Percentiles rank a stretch among this genome's conserved stretches.
phyloP scores from a whole-genome alignment of 768 basidiomycete genomes.

The Chalciporus pseudorubinellus region DNA sequence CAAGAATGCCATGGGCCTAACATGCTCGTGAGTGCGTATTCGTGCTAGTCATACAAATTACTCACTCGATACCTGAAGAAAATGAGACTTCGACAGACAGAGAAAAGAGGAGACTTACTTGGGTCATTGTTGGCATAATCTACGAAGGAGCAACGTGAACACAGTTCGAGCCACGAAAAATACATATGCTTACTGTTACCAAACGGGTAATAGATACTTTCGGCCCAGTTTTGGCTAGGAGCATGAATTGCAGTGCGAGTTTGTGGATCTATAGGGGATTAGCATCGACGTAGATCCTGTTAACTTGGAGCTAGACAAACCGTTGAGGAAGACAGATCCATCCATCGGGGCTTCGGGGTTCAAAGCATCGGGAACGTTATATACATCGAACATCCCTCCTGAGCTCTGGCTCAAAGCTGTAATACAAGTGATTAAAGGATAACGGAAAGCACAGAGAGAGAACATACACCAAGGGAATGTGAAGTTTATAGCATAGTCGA shows the following conservation, averaged over 20 bases:
- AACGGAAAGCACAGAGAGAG: background rate
- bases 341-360: conserved; percentile 50
- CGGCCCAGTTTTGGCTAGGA: conserved; percentile 52
- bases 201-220: conserved; percentile 36
- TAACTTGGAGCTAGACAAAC: conserved; percentile 34
- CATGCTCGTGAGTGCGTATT: conserved; percentile 8
- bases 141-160: conserved; percentile 7
- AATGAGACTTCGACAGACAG: background rate
- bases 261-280: conserved; percentile 40
- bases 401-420: conserved; percentile 21
- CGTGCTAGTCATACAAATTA: background rate
- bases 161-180: background rate
- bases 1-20: conserved; percentile 64
- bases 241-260: conserved; percentile 66
- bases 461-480: conserved; percentile 59
- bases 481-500: conserved; percentile 72
- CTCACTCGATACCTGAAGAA: conserved; percentile 35
- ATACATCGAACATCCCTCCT: conserved; percentile 43
- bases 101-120: conserved; percentile 25
- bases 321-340: conserved; percentile 58
- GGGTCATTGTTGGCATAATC: conserved; percentile 27
- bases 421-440: conserved; percentile 3
- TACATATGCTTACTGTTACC: conserved; percentile 25
- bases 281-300: background rate
- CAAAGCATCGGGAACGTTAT: conserved; percentile 56